A percentile compares a stretch with the other conserved stretches of the same genome.
Evolutionary conservation across 805 yeast genomes (phyloP).

Genomic region (Grigorovia transvaalensis): DNA sequence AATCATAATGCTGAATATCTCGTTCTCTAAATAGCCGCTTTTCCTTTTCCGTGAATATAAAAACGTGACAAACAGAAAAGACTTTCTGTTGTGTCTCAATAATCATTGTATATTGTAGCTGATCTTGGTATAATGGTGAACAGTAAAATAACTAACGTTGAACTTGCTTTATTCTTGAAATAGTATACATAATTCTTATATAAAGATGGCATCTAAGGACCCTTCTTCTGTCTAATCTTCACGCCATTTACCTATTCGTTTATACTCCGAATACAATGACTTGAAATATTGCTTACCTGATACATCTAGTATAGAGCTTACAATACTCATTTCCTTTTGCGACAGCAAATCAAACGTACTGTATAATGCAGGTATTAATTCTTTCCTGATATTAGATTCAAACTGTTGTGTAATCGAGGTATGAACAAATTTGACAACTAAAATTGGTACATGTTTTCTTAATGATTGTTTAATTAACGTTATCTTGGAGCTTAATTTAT

Average conservation of each 20-base stretch:
- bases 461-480: slow-evolving; percentile 47
- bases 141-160: no score
- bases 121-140: neutral
- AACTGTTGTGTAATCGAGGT: slow-evolving; percentile 43
- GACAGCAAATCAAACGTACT: slow-evolving; percentile 62
- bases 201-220: no score
- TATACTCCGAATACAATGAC: slow-evolving; percentile 60
- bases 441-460: slow-evolving; percentile 50
- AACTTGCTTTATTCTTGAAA: no score
- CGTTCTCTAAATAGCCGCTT: no score
- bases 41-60: no score
- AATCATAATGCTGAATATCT: no score
- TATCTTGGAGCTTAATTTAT: slow-evolving; percentile 43
- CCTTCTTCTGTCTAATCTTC: slow-evolving; percentile 32
- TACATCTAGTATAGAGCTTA: slow-evolving; percentile 55
- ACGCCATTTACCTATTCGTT: slow-evolving; percentile 72
- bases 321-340: slow-evolving; percentile 48
- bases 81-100: no score
- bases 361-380: slow-evolving; percentile 46
- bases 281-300: slow-evolving; percentile 62
- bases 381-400: slow-evolving; percentile 35
- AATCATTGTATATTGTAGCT: no score
- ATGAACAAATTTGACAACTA: slow-evolving; percentile 50
- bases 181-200: no score
- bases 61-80: no score